Percentiles rank a stretch among this genome's conserved stretches.
Evolutionary conservation across 192 early-diverging fungal species (phyloP).

Genomic region (Linnemannia zychae): DNA sequence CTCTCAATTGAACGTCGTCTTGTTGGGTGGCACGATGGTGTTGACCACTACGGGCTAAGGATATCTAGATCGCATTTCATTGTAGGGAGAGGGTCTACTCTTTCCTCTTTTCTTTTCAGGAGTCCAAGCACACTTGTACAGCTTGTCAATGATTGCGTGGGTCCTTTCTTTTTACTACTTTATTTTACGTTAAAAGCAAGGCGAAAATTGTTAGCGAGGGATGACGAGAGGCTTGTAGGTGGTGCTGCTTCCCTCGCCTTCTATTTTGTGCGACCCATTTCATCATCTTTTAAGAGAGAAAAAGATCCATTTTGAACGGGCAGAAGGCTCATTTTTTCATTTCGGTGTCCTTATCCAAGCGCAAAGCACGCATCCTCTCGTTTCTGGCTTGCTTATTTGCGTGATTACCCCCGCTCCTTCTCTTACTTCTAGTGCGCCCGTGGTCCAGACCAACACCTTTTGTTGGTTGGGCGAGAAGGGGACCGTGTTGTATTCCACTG

Average conservation of each 20-base stretch:
- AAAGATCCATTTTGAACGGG: background rate
- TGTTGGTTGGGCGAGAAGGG: background rate
- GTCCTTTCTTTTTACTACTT: background rate
- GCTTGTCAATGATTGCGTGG: background rate
- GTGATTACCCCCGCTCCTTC: background rate
- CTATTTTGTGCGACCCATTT: slow-evolving; percentile 1
- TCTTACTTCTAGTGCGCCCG: too few species aligned
- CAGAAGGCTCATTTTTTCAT: background rate
- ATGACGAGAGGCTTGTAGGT: too few species aligned
- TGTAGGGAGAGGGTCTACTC: background rate
- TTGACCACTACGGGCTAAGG: too few species aligned
- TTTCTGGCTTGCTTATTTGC: background rate
- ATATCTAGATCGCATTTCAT: too few species aligned
- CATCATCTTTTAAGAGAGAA: background rate
- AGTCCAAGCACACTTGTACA: background rate
- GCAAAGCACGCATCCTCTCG: background rate
- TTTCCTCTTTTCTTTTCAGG: background rate
- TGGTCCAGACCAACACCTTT: background rate
- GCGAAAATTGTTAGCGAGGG: background rate
- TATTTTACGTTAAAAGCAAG: background rate
- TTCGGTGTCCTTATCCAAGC: too few species aligned
- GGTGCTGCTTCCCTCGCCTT: background rate
- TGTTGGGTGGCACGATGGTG: too few species aligned
- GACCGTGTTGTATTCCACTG: background rate
- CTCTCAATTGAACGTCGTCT: too few species aligned